Evolutionary conservation across 1,139 yeast species (phyloP).

Genomic region (Geotrichum carabidarum): DNA sequence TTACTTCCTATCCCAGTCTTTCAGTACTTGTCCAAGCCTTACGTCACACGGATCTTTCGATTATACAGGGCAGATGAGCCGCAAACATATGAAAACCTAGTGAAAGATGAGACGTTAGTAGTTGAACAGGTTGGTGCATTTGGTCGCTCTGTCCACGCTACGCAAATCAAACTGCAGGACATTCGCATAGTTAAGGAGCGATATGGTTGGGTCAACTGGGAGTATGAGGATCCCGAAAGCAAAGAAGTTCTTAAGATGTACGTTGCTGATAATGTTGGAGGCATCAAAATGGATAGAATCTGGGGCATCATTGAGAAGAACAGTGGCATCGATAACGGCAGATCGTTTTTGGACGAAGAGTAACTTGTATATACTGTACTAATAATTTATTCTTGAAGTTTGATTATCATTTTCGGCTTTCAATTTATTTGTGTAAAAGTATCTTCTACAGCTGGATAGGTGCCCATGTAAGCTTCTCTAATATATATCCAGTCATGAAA

Average conservation of each 20-base stretch:
- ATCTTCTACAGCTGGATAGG: too few relatives aligned
- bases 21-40: slow-evolving; percentile 56
- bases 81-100: slow-evolving; percentile 60
- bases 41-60: slow-evolving; percentile 67
- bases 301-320: slow-evolving; percentile 75
- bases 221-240: slow-evolving; percentile 33
- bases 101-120: slow-evolving; percentile 58
- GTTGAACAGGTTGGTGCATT: slow-evolving; percentile 62
- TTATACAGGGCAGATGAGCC: slow-evolving; percentile 51
- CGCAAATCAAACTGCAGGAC: slow-evolving; percentile 49
- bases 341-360: slow-evolving; percentile 37
- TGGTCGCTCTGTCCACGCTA: slow-evolving; percentile 63
- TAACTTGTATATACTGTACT: slow-evolving; percentile 11
- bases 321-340: slow-evolving; percentile 62
- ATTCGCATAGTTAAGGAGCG: slow-evolving; percentile 42
- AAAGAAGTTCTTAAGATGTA: slow-evolving; percentile 45
- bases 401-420: too few relatives aligned
- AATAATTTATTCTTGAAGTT: too few relatives aligned
- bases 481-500: too few relatives aligned
- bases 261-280: slow-evolving; percentile 71
- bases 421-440: too few relatives aligned
- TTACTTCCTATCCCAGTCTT: slow-evolving; percentile 52
- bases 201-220: slow-evolving; percentile 62
- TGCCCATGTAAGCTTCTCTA: too few relatives aligned
- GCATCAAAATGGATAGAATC: slow-evolving; percentile 73